These are phyloP conservation scores for Scedosporium minutisporum DNA, from an alignment of 2,329 filamentous ascomycete genomes.

Conservation along the genomic window DNA sequence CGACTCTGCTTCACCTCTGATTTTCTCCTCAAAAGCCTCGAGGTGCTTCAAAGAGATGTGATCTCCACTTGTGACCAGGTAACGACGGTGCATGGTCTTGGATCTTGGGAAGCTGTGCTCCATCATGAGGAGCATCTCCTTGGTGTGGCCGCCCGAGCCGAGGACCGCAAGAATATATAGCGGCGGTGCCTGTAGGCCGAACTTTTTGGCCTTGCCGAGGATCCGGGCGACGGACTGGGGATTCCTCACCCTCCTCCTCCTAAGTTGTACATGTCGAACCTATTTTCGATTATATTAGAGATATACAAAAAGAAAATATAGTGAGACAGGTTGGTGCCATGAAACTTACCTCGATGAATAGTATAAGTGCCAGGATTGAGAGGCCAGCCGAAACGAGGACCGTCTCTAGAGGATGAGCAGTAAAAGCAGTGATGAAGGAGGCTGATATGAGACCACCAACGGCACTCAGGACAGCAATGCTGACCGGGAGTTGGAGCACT, in stretches of 20 bases:
- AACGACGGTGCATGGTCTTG: constrained; percentile 59
- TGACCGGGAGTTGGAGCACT: neutral
- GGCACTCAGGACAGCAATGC: neutral
- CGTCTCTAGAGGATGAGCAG: neutral
- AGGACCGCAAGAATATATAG: constrained; percentile 44
- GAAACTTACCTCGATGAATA: neutral
- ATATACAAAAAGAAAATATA: neutral
- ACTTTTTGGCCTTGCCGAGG: neutral
- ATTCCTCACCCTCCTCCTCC: neutral
- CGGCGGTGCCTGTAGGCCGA: neutral
- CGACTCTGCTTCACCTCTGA: neutral
- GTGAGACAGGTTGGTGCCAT: neutral
- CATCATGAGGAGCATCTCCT: constrained; percentile 87
- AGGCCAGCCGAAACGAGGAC: neutral
- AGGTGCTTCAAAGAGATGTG: constrained; percentile 56
- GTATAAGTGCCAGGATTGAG: neutral
- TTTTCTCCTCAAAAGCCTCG: constrained; percentile 32
- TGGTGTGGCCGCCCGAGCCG: constrained; percentile 87
- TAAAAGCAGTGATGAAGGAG: neutral
- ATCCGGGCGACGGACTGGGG: neutral
- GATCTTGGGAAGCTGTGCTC: constrained; percentile 43
- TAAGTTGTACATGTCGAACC: neutral
- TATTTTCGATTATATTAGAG: neutral
- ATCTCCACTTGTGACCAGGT: constrained; percentile 72
- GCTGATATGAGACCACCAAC: neutral